Base-by-base conservation (phyloP, 2,329 filamentous ascomycete genomes). In the Aspergillaceae sp. region DNA sequence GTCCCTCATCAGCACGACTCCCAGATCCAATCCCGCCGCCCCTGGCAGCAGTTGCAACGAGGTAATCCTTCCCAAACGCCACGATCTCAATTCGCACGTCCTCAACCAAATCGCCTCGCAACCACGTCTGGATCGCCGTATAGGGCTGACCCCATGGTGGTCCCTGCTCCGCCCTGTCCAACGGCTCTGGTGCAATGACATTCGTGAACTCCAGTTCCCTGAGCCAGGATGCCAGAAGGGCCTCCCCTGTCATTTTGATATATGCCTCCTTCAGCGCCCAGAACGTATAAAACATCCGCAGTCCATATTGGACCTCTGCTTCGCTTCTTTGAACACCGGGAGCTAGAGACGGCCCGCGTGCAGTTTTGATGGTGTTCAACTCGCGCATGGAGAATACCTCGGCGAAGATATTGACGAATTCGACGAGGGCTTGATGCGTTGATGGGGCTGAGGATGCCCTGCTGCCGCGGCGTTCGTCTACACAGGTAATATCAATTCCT, bases 261-360 rank as follows among this genome's bases (percentile, higher is more conserved):
- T 82, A 83, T 1, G 80, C 78, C 57, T 84, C 80, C 57, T 83
- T 83, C 46, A 80, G 74, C 53, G 76, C 78, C 75, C 80, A 84
- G 56, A 76, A 80, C 0, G 79, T 75, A 53, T 82, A 84, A 59
- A 84, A 84, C 1, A 78, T 68, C 0, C 80, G 69, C 19, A 82
- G 59, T 42, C 80, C 78, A 11, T 76, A 74, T 33, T 76, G 71
- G n/a, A 79, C 71, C 19, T 38, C 36, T 36, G 73, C 54, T 57
- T 53, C 47, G 40, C 48, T 52, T 33, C 56, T 57, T 35, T 29
- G 19, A 28, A 34, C 42, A 7, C 40, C 41, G 10, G 51, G 53
- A 37, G 46, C 42, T 28, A 38, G 8, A 2, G 57, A 48, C 7
- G 48, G 49, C 5, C 43, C 42, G 1, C 48, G 43, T 1, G 77